Conservation (phyloP, 2,329 filamentous ascomycete genomes). For the Xylaria multiplex region DNA sequence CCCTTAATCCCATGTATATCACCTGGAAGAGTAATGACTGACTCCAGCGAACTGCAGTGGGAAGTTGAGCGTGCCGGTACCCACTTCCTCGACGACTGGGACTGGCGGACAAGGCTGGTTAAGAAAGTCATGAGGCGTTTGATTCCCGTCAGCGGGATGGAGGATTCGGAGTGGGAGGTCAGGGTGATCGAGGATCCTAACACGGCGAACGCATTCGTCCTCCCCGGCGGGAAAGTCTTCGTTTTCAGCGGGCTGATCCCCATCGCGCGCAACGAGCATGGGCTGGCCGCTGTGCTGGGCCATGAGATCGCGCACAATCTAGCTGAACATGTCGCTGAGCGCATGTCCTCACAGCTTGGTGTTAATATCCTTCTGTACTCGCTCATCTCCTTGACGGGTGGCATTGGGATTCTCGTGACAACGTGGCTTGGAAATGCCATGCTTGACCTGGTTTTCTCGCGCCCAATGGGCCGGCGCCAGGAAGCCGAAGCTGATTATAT, state of each 20-base stretch:
- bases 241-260: slow-evolving; percentile 78
- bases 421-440: slow-evolving; percentile 58
- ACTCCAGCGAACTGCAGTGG: slow-evolving; percentile 38
- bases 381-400: slow-evolving; percentile 60
- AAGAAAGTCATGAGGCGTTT: slow-evolving; percentile 72
- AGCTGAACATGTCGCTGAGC: slow-evolving; percentile 74
- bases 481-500: slow-evolving; percentile 85
- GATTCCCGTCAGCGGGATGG: slow-evolving; percentile 73
- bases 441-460: slow-evolving; percentile 71
- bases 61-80: slow-evolving; percentile 62
- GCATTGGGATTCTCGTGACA: slow-evolving; percentile 55
- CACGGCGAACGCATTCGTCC: slow-evolving; percentile 78
- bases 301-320: slow-evolving; percentile 85
- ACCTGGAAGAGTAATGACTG: no score
- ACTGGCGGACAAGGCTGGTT: slow-evolving; percentile 67
- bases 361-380: slow-evolving; percentile 62
- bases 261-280: slow-evolving; percentile 73
- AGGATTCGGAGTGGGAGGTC: slow-evolving; percentile 73
- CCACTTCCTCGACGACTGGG: slow-evolving; percentile 67
- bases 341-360: slow-evolving; percentile 64
- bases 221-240: slow-evolving; percentile 83
- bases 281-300: slow-evolving; percentile 77
- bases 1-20: no score
- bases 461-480: slow-evolving; percentile 76
- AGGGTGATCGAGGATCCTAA: slow-evolving; percentile 74